Base-by-base conservation (phyloP, 306 rosid genomes). In the Trifolium repens region DNA sequence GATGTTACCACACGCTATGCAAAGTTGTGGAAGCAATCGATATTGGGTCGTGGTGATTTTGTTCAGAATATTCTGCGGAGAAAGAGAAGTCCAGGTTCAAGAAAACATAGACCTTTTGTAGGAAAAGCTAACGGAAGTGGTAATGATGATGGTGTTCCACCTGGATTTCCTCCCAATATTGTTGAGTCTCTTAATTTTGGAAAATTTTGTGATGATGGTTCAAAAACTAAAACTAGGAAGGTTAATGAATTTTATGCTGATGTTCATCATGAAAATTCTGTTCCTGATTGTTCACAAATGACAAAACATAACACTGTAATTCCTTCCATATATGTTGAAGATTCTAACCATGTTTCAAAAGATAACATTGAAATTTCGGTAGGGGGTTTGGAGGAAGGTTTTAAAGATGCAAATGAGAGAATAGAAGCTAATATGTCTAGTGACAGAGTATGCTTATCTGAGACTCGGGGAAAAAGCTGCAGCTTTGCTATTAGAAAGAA, bases 1-100 rank as follows among this genome's bases (percentile, higher is more conserved):
- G 84, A 79, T 71, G 83, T 83, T 59, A 81, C 87, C 14, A 27
- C 60, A 1, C 63, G 75, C 12, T 79, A 78, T 75, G 68, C 15
- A 4, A 59, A 8, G 76, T 69, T 82, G 84, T 79, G 82, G 83
- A 72, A 58, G 67, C 14, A 64, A 19, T 57, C 60, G 0, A 43
- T 50, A 3, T 2, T 74, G 72, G 13, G 9, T n/a, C 27, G 22
- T 24, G 2, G 7, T 1, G 69, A 72, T 47, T 50, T 84, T 9
- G 16, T 19, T 13, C 67, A 8, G 61, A 59, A 66, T 16, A 0
- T 74, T 24, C 60, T 62, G 70, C 32, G 1, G 54, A 16, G 5
- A 9, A 80, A 76, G 44, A 77, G 77, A 73, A 63, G 74, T 17
- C 12, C 50, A 10, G 35, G 46, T 26, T 8, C 53, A 53, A 34